Base-by-base conservation (phyloP, 2,329 filamentous ascomycete species). In the Sodiomyces alkalinus region DNA sequence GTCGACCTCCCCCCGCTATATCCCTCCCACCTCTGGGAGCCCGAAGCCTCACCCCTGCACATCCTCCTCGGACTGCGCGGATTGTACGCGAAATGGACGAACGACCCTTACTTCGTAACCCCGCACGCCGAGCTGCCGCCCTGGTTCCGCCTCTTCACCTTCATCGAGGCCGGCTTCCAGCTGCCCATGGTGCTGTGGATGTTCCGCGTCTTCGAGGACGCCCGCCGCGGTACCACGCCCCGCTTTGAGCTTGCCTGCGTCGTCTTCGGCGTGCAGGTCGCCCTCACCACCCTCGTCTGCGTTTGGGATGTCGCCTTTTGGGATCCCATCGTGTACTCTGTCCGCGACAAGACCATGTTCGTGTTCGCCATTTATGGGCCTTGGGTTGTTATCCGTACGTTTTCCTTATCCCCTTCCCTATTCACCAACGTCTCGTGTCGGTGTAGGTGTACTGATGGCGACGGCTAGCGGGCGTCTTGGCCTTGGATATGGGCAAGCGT, bases 1-100 rank as follows among this genome's bases (percentile, higher is more conserved):
- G 55, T 70, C 25, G 68, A 73, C 39, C 58, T 66, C 26, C 56
- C 67, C 19, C 53, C 56, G 18, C 55, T 67, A 38, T 71, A 69
- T 43, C 68, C 68, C 1, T 33, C 41, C 2, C 48, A 45, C 27
- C 53, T 70, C 25, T 65, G 57, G 46, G 41, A 48, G 3, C 33
- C 51, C 0, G 41, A 53, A 1, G 49, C 44, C 4, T 44, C 56
- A 1, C 65, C 65, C 1, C 48, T 71, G 6, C 58, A 66, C 44
- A 51, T 58, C 36, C 49, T 69, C 25, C 45, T 55, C 36, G 31
- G 47, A 19, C 42, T 69, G 32, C 60, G 63, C 33, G 33, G 48
- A 4, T 56, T 51, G 40, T 71, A 71, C 47, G 46, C 62, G 23
- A 34, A 44, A 19, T 48, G 49, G 8, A 62, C 62, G 39, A 62